Evolutionary conservation across 1,284 basidiomycete species (phyloP).

Genomic region (Sparassis latifolia): DNA sequence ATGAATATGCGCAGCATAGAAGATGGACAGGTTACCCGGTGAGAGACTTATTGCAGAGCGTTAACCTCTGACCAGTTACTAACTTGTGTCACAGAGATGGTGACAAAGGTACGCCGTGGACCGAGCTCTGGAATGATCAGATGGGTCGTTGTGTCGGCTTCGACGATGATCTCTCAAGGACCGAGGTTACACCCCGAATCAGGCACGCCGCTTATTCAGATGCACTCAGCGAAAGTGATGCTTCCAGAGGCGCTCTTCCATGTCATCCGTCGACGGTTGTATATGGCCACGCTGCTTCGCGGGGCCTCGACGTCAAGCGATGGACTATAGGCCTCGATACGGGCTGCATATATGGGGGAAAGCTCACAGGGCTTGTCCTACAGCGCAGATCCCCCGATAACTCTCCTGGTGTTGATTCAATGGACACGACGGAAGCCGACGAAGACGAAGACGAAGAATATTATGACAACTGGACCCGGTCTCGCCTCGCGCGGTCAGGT

Average conservation of each 20-base stretch:
- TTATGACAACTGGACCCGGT: conserved; percentile 15
- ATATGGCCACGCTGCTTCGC: conserved; percentile 75
- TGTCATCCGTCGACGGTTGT: conserved; percentile 76
- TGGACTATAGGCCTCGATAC: conserved; percentile 80
- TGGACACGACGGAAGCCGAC: conserved; percentile 11
- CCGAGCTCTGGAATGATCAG: conserved; percentile 65
- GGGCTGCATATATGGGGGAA: conserved; percentile 66
- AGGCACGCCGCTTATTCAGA: background rate
- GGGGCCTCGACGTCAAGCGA: conserved; percentile 71
- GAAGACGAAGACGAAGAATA: conserved; percentile 23
- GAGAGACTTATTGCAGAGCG: conserved; percentile 3
- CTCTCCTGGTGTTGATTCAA: conserved; percentile 1
- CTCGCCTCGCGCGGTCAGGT: conserved; percentile 6
- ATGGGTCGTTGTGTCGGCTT: conserved; percentile 64
- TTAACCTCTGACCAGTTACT: no score
- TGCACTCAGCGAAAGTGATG: background rate
- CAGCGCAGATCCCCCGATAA: conserved; percentile 17
- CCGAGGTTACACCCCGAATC: background rate
- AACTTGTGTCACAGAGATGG: no score
- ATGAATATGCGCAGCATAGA: conserved; percentile 73
- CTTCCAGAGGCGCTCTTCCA: conserved; percentile 29
- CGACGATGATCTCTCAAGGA: conserved; percentile 13
- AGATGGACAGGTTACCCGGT: conserved; percentile 48
- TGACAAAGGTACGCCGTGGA: conserved; percentile 65
- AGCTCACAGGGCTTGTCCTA: conserved; percentile 56